Percentiles rank a stretch among this genome's conserved stretches.
phyloP scores from a whole-genome alignment of 83 land plant genomes.

The Picea abies region DNA sequence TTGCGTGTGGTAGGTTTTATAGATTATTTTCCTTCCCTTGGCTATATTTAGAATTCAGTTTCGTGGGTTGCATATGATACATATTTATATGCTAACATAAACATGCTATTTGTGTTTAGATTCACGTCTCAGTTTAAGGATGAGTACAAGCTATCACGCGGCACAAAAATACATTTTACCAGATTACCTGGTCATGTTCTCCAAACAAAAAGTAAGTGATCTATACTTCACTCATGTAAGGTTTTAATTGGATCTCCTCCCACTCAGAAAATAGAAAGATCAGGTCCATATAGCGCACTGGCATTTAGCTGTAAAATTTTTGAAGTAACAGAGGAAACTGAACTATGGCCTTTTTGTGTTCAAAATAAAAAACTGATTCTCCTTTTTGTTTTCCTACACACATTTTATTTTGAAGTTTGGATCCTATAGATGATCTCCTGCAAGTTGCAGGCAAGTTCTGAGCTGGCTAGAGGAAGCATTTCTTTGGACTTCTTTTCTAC shows the following conservation, averaged over 20 bases:
- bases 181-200: neutral
- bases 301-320: too few relatives aligned
- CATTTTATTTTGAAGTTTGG: neutral
- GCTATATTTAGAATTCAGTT: neutral
- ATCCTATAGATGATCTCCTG: neutral
- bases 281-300: too few relatives aligned
- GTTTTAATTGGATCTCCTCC: neutral
- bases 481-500: neutral
- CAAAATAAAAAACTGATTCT: neutral
- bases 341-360: neutral
- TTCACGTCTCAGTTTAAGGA: conserved; percentile 8
- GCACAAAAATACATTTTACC: neutral
- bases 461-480: neutral
- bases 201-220: conserved; percentile 64
- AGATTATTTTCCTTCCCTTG: neutral
- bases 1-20: neutral
- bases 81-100: neutral
- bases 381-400: neutral
- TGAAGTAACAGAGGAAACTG: neutral
- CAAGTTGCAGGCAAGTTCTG: neutral
- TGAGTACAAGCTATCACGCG: conserved; percentile 4
- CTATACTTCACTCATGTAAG: neutral
- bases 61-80: neutral
- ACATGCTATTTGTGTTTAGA: conserved; percentile 19
- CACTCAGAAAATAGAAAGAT: neutral